Base-by-base conservation (phyloP, 1,139 yeast species). In the Yamadazyma jaroonii region DNA sequence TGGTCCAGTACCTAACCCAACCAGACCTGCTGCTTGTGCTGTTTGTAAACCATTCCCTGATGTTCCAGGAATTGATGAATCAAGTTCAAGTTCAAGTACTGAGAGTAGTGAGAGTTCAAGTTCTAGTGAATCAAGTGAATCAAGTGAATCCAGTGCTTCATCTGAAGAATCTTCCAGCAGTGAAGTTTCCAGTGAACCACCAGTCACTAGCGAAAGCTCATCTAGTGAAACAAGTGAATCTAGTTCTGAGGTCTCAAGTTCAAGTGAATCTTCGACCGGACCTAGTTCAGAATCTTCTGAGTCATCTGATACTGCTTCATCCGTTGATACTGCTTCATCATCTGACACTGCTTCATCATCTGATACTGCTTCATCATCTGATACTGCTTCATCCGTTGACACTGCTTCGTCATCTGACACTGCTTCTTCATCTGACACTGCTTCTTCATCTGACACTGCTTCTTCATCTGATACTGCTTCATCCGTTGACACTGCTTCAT, bases 1-100 rank as follows among this genome's bases (percentile, higher is more conserved):
- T 27, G 46, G 41, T 9, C 34, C 46, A 2, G 30, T 35, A 21
- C 50, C 50, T 6, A 22, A 30, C 4, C 8, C 30, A 3, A 9
- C 36, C 10, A 32, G 39, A 13, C 44, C 37, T 9, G 29, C 39
- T 3, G 31, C 27, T 14, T 42, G 41, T 32, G 7, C 13, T 8
- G 26, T 10, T 7, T 42, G 45, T 40, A n/a, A 4, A 9, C 22
- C 29, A 12, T 23, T 36, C 20, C 46, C 39, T 14, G 24, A 9
- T 24, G 41, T 36, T 6, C 47, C 47, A 23, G 41, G 38, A 9
- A 22, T 34, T 22, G 41, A 35, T 25, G 35, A 26, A 22, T 4
- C 3, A 2, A 10, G 31, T 9, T 32, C 37, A 7, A 17, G 35
- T 8, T 5, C n/a, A 2, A 20, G 31, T 9, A 8, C 15, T 6